Percentiles rank a stretch among this genome's conserved stretches.
These are phyloP conservation scores for Collybia nuda DNA, from an alignment of 768 basidiomycete genomes.

Conservation along the genomic window DNA sequence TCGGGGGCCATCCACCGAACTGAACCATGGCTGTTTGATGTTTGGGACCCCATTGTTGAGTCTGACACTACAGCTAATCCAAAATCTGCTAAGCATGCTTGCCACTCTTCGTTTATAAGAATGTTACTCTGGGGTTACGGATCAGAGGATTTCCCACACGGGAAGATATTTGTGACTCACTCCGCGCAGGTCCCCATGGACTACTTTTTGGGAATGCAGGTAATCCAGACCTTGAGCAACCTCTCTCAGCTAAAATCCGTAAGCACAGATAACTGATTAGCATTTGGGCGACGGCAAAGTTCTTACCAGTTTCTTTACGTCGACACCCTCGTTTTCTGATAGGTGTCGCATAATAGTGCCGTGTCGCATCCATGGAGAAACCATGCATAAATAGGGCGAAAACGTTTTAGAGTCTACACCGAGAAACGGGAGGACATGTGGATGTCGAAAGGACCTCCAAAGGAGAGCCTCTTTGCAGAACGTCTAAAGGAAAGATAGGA, in stretches of 20 bases:
- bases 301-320: conserved; percentile 16
- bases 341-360: conserved; percentile 20
- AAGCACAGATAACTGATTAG: too few species aligned
- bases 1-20: conserved; percentile 30
- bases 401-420: conserved; percentile 22
- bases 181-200: conserved; percentile 21
- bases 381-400: conserved; percentile 20
- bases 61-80: conserved; percentile 23
- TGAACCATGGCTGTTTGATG: conserved; percentile 14
- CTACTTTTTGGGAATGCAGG: conserved; percentile 13
- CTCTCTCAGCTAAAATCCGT: conserved; percentile 14
- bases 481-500: conserved; percentile 6
- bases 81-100: conserved; percentile 27
- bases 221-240: conserved; percentile 16
- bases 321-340: conserved; percentile 12
- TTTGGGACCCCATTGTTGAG: conserved; percentile 12
- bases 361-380: conserved; percentile 22
- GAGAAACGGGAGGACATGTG: conserved; percentile 23
- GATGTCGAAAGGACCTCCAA: conserved; percentile 24
- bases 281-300: too few species aligned
- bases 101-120: conserved; percentile 15
- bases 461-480: conserved; percentile 24
- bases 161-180: conserved; percentile 5
- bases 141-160: neutral
- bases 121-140: conserved; percentile 25